Percentiles rank a stretch among this genome's conserved stretches.
These are phyloP conservation scores for Apophysomyces trapeziformis DNA, from an alignment of 371 early-diverging fungal species.

Conservation along the genomic window DNA sequence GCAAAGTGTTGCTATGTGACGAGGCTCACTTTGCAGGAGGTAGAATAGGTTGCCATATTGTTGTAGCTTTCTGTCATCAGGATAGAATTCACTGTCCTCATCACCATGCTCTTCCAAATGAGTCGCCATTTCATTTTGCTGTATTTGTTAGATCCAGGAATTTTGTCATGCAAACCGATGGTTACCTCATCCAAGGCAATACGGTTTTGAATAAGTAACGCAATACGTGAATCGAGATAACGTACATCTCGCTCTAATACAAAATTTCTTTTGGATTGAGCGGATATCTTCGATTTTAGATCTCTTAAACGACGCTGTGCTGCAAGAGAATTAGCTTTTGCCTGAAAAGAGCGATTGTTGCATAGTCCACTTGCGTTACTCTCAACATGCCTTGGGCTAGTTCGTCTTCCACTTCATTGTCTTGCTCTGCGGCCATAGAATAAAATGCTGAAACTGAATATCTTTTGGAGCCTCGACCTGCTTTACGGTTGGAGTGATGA, in stretches of 20 bases:
- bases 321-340: slow-evolving; percentile 21
- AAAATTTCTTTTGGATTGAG: slow-evolving; percentile 96
- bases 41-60: slow-evolving; percentile 93
- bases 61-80: slow-evolving; percentile 86
- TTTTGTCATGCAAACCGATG: not conserved
- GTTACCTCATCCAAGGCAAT: slow-evolving; percentile 86
- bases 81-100: slow-evolving; percentile 69
- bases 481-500: slow-evolving; percentile 38
- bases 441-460: slow-evolving; percentile 92
- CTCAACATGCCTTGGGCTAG: slow-evolving; percentile 65
- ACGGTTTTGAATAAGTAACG: slow-evolving; percentile 91
- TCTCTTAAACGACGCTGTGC: slow-evolving; percentile 88
- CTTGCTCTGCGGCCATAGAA: slow-evolving; percentile 96
- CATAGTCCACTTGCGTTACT: not conserved
- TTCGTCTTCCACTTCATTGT: slow-evolving; percentile 94
- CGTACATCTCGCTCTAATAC: slow-evolving; percentile 93
- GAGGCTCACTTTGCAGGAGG: slow-evolving; percentile 90
- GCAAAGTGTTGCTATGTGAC: slow-evolving; percentile 87
- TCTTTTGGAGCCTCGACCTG: slow-evolving; percentile 57
- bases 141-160: slow-evolving; percentile 3
- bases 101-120: slow-evolving; percentile 79
- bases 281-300: slow-evolving; percentile 86
- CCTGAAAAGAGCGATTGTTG: not conserved
- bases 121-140: slow-evolving; percentile 81
- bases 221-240: slow-evolving; percentile 92